Conservation (phyloP, 2,329 filamentous ascomycete species). For the Leptographium lundbergii region DNA sequence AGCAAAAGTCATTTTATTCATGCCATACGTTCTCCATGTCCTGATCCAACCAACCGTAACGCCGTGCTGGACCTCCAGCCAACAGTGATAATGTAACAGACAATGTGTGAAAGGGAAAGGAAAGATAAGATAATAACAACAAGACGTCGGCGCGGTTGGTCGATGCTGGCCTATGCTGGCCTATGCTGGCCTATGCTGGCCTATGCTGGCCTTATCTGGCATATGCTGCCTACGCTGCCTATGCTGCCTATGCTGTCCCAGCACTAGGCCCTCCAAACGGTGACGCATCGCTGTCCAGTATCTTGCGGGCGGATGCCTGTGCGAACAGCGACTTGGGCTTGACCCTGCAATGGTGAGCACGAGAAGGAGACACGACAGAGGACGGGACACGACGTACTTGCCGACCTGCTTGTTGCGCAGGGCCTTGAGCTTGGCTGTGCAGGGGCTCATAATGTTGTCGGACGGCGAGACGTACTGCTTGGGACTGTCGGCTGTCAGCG, state of each 20-base stretch:
- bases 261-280: constrained; percentile 24
- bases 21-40: not conserved
- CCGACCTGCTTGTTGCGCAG: constrained; percentile 69
- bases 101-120: no score
- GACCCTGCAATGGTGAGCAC: constrained; percentile 26
- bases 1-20: not conserved
- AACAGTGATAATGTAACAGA: no score
- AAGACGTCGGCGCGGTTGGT: no score
- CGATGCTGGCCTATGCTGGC: no score
- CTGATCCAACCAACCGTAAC: not conserved
- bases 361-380: not conserved
- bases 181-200: no score
- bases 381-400: constrained; percentile 44
- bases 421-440: constrained; percentile 68
- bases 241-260: not conserved
- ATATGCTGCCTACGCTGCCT: no score
- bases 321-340: constrained; percentile 59
- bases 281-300: constrained; percentile 36
- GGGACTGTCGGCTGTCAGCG: constrained; percentile 8
- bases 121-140: not conserved
- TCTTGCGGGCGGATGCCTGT: constrained; percentile 48
- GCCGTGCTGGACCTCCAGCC: no score
- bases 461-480: constrained; percentile 62
- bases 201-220: not conserved
- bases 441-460: constrained; percentile 82